Conservation (phyloP, 169 alveolate species). For the Babesia microti region DNA sequence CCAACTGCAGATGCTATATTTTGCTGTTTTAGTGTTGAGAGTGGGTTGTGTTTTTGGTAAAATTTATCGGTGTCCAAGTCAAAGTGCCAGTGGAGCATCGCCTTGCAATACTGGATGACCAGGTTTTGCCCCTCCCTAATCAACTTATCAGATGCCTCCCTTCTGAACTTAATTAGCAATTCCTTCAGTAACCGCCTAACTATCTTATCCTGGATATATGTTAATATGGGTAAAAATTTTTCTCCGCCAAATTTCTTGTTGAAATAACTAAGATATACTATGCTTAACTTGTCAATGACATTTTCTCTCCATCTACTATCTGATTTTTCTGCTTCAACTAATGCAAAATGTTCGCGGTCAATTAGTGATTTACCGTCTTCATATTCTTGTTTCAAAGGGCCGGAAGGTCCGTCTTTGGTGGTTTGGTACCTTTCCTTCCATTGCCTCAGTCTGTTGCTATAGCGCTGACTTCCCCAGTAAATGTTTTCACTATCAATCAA, state of each 20-base stretch:
- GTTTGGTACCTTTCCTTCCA: conserved; percentile 38
- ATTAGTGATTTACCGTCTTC: conserved; percentile 24
- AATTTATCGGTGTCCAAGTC: conserved; percentile 30
- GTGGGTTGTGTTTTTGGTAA: too few relatives aligned
- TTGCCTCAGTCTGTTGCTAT: conserved; percentile 39
- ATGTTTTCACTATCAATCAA: conserved; percentile 42
- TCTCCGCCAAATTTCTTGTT: too few relatives aligned
- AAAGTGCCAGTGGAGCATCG: conserved; percentile 25
- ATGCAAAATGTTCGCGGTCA: conserved; percentile 37
- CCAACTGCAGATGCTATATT: too few relatives aligned
- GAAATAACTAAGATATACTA: too few relatives aligned
- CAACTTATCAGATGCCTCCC: conserved; percentile 30
- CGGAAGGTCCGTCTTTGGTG: conserved; percentile 14
- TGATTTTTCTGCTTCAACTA: conserved; percentile 34
- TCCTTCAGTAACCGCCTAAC: conserved; percentile 19
- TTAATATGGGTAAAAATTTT: conserved; percentile 15
- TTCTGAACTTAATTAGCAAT: conserved; percentile 27
- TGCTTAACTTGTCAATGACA: conserved; percentile 34
- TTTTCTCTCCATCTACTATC: conserved; percentile 49
- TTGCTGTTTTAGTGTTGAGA: too few relatives aligned
- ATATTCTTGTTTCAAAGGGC: conserved; percentile 6
- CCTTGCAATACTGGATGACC: conserved; percentile 30
- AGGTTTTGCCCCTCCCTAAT: conserved; percentile 19
- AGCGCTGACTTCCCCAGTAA: conserved; percentile 46
- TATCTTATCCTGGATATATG: conserved; percentile 12